Evolutionary conservation across 306 rosid species (phyloP), one percentile per base, ranked within the genome.

Genomic region (Sophora flavescens): DNA sequence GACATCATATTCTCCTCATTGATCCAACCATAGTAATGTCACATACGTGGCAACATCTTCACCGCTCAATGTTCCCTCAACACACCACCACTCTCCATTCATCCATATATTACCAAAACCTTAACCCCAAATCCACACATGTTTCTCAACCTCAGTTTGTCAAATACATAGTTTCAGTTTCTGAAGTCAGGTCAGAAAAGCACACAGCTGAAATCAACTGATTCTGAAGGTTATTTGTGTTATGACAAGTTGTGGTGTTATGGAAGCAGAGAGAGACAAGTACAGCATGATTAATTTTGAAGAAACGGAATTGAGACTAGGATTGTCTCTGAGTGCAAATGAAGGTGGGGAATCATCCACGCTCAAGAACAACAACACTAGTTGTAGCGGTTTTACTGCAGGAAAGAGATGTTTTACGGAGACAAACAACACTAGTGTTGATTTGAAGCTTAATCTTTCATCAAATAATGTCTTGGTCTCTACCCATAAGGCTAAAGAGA

Each of bases 371-470:
- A 41, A 6, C 13, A 13, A 13, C 32, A 30, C 32, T 39, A 7
- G 11, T 9, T 1, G 22, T 12, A 4, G 2, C 47, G 5, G 62
- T 38, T 30, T 30, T 30, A 30, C 32, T 2, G 5, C 63, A 39
- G 94, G 85, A 6, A 94, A 95, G 85, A 90, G 97, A 77, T 91
- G 91, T 12, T 95, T 95, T 52, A 72, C 88, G 0, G 75, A 82
- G 15, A 82, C 85, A 1, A 13, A 64, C 62, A 30, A 30, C 32
- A 30, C 2, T 0, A 1, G 32, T 30, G 15, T 28, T 33, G 98
- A 95, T 88, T 84, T 92, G 91, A 92, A 95, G 89, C 98, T 95
- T 63, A 90, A 92, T 78, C 85, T 95, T 30, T 91, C 95, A 6
- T 84, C 96, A 30, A 74, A 83, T 22, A 75, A 54, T 39, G 66